These are phyloP conservation scores for Wickerhamiella sergipiensis DNA, from an alignment of 805 yeast species.

Conservation along the genomic window DNA sequence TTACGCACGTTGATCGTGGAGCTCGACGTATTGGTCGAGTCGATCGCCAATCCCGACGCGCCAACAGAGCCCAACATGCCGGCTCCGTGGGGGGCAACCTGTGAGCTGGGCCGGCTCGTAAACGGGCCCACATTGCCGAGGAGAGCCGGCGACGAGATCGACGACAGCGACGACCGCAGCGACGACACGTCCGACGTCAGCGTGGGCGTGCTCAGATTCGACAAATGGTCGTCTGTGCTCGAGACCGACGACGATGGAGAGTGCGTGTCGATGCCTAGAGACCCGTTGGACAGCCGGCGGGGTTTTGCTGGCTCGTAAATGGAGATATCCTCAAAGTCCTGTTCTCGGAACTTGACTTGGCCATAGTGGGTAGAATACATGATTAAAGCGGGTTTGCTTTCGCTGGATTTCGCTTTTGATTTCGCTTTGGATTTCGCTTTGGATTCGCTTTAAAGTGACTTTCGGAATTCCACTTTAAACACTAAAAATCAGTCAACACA, in stretches of 20 bases:
- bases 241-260: background rate
- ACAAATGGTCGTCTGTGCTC: slow-evolving; percentile 1
- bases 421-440: no score
- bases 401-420: no score
- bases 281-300: background rate
- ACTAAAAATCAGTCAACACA: background rate
- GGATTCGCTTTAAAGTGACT: no score
- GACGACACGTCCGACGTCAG: slow-evolving; percentile 16
- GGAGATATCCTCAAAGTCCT: slow-evolving; percentile 15
- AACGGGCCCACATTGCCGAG: background rate
- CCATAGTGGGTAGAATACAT: background rate
- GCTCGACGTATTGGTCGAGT: background rate
- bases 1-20: background rate
- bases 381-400: background rate
- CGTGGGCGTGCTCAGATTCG: slow-evolving; percentile 16
- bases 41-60: background rate
- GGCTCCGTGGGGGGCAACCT: slow-evolving; percentile 8
- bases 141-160: slow-evolving; percentile 13
- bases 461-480: no score
- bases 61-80: slow-evolving; percentile 6
- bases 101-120: background rate
- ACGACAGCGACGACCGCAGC: slow-evolving; percentile 13
- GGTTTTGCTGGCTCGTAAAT: slow-evolving; percentile 7
- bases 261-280: background rate
- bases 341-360: background rate